Percentiles rank a stretch among this genome's conserved stretches.
Conservation (phyloP, 1,284 basidiomycete genomes). For the Malassezia slooffiae region DNA sequence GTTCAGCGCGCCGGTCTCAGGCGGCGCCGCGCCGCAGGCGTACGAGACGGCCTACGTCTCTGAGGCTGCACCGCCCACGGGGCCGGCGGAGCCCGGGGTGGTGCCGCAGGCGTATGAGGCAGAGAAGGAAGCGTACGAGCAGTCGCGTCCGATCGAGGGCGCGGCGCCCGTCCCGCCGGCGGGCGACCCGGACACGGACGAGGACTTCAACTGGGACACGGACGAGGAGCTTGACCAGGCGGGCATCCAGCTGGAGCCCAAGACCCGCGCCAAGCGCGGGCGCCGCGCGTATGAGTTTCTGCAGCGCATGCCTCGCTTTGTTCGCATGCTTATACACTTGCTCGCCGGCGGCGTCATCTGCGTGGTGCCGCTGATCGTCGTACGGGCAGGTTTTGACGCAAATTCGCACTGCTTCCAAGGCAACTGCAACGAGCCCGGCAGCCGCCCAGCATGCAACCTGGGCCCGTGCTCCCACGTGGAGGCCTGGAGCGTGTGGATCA, state of each 20-base stretch:
- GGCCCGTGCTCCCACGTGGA: conserved; percentile 24
- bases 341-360: conserved; percentile 33
- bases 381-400: conserved; percentile 19
- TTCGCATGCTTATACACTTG: conserved; percentile 30
- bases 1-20: no score
- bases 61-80: no score
- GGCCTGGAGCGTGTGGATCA: conserved; percentile 40
- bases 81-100: no score
- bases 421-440: no score
- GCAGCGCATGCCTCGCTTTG: conserved; percentile 31
- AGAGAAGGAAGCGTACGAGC: no score
- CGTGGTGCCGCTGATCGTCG: conserved; percentile 38
- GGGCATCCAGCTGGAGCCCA: conserved; percentile 13
- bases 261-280: conserved; percentile 27
- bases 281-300: conserved; percentile 31
- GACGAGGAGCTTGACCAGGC: conserved; percentile 23
- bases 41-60: no score
- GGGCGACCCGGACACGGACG: conserved; percentile 37
- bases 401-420: no score
- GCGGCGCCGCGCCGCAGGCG: no score
- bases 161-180: no score
- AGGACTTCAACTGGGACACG: conserved; percentile 43
- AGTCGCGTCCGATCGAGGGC: no score
- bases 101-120: no score
- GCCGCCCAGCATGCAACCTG: neutral